These are phyloP conservation scores for Xylaria sp. DNA, from an alignment of 2,329 filamentous ascomycete genomes.

Conservation along the genomic window DNA sequence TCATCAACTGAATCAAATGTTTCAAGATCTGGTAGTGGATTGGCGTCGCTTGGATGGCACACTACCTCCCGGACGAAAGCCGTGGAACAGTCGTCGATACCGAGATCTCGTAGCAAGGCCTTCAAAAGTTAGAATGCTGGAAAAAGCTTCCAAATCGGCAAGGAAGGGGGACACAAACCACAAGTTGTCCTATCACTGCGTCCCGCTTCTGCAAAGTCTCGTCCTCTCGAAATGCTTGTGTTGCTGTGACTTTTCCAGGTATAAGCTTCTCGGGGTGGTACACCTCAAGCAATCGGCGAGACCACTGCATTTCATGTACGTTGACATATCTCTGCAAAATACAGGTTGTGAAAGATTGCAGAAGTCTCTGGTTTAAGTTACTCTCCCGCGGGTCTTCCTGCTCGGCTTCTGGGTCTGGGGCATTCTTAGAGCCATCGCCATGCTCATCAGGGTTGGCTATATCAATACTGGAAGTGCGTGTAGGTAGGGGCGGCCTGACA, in stretches of 20 bases:
- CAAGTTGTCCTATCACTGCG: constrained; percentile 76
- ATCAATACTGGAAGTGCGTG: constrained; percentile 67
- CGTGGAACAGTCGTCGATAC: constrained; percentile 60
- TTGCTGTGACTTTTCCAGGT: constrained; percentile 69
- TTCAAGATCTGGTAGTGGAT: constrained; percentile 62
- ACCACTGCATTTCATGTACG: constrained; percentile 69
- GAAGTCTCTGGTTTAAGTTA: constrained; percentile 70
- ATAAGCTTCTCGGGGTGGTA: constrained; percentile 73
- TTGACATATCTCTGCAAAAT: constrained; percentile 79
- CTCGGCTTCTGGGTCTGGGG: constrained; percentile 71
- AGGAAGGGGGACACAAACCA: constrained; percentile 55
- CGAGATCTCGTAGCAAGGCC: constrained; percentile 73
- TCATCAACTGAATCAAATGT: constrained; percentile 60
- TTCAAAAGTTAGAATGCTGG: constrained; percentile 45
- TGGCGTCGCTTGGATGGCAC: constrained; percentile 54
- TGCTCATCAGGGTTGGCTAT: constrained; percentile 66
- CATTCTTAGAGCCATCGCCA: constrained; percentile 65
- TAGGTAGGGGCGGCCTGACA: constrained; percentile 71
- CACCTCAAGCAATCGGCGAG: constrained; percentile 73
- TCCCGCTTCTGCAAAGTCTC: constrained; percentile 70
- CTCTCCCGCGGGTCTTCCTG: constrained; percentile 66
- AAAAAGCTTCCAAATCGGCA: neutral
- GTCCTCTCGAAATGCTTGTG: constrained; percentile 73
- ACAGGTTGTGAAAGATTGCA: constrained; percentile 83
- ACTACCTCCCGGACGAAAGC: constrained; percentile 60